A percentile compares a stretch with the other conserved stretches of the same genome.
Evolutionary conservation across 352 stramenopile genomes (phyloP).

Genomic region (Phytopythium mirpurense): DNA sequence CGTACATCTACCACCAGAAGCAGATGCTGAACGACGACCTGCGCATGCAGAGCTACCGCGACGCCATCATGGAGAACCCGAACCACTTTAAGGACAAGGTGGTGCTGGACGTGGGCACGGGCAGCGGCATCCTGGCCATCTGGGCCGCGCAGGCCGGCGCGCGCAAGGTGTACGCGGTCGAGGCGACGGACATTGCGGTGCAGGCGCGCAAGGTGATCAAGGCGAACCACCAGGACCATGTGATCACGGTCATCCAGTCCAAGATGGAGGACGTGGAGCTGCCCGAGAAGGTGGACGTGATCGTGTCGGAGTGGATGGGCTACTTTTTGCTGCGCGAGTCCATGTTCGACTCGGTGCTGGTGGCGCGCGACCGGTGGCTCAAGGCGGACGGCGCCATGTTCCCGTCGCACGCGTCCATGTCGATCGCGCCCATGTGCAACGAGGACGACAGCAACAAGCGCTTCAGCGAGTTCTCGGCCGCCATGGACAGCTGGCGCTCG

Average conservation of each 20-base stretch:
- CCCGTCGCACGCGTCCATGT: conserved; percentile 97
- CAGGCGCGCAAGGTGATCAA: conserved; percentile 95
- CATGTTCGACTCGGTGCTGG: conserved; percentile 99
- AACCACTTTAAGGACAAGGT: conserved; percentile 98
- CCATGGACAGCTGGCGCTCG: conserved; percentile 80
- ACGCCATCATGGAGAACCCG: conserved; percentile 97
- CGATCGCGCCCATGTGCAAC: conserved; percentile 94
- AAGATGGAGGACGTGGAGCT: conserved; percentile 98
- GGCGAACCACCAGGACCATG: conserved; percentile 93
- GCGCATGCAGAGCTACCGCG: conserved; percentile 98
- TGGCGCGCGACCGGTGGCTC: conserved; percentile 95
- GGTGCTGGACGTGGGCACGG: conserved; percentile 99
- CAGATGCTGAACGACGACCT: conserved; percentile 99
- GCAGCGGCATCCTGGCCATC: conserved; percentile 97
- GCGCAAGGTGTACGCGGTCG: conserved; percentile 96
- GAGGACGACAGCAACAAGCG: conserved; percentile 88
- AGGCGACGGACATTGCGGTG: conserved; percentile 97
- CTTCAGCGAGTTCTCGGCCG: conserved; percentile 77
- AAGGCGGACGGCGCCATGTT: conserved; percentile 98
- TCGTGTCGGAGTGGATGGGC: conserved; percentile 99
- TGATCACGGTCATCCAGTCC: conserved; percentile 98
- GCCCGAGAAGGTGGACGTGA: conserved; percentile 98
- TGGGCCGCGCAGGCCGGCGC: conserved; percentile 98
- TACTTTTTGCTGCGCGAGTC: conserved; percentile 99
- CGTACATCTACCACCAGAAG: conserved; percentile 92